These are phyloP conservation scores for Grigorovia jiainica DNA, from an alignment of 805 yeast species.

Conservation along the genomic window DNA sequence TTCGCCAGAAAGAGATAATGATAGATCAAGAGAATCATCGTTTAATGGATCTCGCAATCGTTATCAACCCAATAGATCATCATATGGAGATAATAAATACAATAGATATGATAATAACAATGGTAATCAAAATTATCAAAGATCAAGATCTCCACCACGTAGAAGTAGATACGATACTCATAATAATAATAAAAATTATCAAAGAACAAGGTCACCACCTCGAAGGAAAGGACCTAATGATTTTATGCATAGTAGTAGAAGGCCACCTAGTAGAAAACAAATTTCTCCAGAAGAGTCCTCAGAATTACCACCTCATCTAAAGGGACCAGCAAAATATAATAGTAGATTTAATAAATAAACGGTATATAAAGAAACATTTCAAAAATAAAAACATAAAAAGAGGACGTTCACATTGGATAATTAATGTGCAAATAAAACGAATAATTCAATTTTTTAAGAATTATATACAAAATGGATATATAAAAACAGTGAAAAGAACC, in stretches of 20 bases:
- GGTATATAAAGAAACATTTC: too few relatives aligned
- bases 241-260: too few relatives aligned
- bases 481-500: background rate
- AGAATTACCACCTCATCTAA: background rate
- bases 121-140: background rate
- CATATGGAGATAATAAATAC: slow-evolving; percentile 3
- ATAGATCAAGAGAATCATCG: background rate
- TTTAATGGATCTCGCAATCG: too few relatives aligned
- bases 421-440: too few relatives aligned
- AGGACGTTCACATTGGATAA: background rate
- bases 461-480: background rate
- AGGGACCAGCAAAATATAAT: background rate
- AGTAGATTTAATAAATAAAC: background rate
- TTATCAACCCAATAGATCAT: background rate
- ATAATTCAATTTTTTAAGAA: background rate
- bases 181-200: background rate
- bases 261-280: too few relatives aligned
- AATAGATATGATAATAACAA: slow-evolving; percentile 1
- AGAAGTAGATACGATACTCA: background rate
- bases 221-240: background rate
- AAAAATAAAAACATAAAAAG: too few relatives aligned
- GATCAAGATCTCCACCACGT: background rate
- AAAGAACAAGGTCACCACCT: background rate
- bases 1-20: too few relatives aligned
- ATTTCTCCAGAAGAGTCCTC: background rate